phyloP scores from a whole-genome alignment of 2,329 filamentous ascomycete species.

The Clonostachys rosea region DNA sequence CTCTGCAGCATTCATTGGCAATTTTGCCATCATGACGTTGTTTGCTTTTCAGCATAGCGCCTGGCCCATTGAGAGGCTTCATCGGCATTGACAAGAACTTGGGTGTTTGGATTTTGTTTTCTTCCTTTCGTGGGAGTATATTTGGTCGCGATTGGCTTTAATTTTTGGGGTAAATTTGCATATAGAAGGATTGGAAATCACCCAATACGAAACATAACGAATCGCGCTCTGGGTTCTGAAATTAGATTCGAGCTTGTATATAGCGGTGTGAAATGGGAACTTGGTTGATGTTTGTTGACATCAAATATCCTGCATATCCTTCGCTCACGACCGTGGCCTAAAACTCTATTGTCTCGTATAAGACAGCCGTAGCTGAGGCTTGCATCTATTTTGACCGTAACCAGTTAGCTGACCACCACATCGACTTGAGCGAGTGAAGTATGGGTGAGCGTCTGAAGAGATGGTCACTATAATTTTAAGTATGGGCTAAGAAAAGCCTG shows the following conservation, averaged over 20 bases:
- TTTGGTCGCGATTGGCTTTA: slow-evolving; percentile 1
- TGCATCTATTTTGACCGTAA: too few species aligned
- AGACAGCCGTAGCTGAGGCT: too few species aligned
- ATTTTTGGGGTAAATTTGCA: neutral
- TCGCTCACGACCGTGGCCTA: neutral
- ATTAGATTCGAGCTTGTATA: neutral
- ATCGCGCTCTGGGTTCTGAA: too few species aligned
- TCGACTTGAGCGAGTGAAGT: too few species aligned
- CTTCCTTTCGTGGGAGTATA: slow-evolving; percentile 2
- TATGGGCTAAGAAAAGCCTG: too few species aligned
- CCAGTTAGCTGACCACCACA: too few species aligned
- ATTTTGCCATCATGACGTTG: neutral
- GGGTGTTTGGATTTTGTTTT: neutral
- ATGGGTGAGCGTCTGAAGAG: too few species aligned
- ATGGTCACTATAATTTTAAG: too few species aligned
- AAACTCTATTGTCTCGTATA: too few species aligned
- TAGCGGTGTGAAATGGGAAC: neutral
- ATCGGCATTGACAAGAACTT: too few species aligned
- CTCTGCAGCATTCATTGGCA: too few species aligned
- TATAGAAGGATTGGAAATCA: slow-evolving; percentile 1
- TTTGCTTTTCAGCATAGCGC: neutral
- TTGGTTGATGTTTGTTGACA: neutral
- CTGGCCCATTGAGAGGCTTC: neutral
- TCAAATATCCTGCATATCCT: neutral
- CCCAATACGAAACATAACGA: too few species aligned